phyloP scores from a whole-genome alignment of 768 basidiomycete genomes.

The Hysterangium stoloniferum region DNA sequence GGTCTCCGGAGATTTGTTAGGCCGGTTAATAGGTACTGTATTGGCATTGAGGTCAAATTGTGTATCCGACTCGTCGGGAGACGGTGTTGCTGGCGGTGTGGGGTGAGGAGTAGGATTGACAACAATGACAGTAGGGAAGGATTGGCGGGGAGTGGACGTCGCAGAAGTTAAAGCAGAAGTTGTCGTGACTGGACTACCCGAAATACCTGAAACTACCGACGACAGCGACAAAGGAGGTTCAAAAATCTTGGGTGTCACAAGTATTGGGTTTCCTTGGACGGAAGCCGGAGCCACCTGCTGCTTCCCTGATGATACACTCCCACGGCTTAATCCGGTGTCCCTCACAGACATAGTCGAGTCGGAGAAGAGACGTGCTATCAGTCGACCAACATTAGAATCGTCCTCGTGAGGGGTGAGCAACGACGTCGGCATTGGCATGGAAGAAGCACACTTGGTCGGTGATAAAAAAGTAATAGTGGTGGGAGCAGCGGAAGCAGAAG shows the following conservation, averaged over 20 bases:
- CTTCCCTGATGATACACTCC: too few relatives aligned
- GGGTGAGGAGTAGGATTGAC: conserved; percentile 4
- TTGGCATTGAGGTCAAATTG: background rate
- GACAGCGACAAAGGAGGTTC: background rate
- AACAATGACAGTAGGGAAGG: background rate
- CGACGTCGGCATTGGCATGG: background rate
- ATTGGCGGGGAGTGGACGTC: background rate
- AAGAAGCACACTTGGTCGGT: background rate
- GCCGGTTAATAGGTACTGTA: background rate
- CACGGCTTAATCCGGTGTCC: too few relatives aligned
- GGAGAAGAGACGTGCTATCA: background rate
- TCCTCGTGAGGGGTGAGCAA: background rate
- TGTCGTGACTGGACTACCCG: background rate
- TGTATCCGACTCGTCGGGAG: background rate
- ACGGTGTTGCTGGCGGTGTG: conserved; percentile 3
- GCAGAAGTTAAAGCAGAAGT: background rate
- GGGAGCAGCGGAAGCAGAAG: background rate
- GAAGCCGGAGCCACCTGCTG: too few relatives aligned
- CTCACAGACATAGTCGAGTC: background rate
- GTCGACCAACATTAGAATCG: background rate
- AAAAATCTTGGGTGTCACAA: background rate
- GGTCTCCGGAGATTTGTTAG: background rate
- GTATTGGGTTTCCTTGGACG: too few relatives aligned
- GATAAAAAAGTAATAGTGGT: background rate
- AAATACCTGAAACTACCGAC: background rate